A percentile compares a stretch with the other conserved stretches of the same genome.
phyloP scores from a whole-genome alignment of 2,329 filamentous ascomycete species.

The Sphaceloma murrayae region DNA sequence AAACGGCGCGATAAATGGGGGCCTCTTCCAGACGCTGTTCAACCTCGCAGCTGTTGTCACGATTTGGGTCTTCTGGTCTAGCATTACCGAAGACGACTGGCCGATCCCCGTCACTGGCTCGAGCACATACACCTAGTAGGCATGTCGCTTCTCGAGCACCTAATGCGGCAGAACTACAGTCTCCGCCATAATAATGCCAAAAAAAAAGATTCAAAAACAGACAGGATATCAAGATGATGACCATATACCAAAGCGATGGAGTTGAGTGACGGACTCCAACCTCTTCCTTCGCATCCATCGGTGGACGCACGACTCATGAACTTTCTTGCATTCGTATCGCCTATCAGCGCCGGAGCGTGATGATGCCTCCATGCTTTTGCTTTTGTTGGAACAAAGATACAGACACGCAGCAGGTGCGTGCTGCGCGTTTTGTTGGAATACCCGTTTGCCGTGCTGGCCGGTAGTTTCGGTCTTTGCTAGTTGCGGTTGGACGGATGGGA shows the following conservation, averaged over 20 bases:
- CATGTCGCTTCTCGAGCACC: not conserved
- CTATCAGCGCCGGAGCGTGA: not conserved
- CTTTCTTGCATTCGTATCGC: not conserved
- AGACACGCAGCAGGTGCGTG: not conserved
- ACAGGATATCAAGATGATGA: not conserved
- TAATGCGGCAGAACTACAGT: not conserved
- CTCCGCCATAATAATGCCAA: not conserved
- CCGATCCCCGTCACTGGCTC: conserved; percentile 46
- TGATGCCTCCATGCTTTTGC: not conserved
- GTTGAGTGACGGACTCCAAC: not conserved
- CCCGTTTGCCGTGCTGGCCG: not conserved
- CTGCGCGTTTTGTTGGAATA: not conserved
- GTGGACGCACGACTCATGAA: conserved; percentile 3
- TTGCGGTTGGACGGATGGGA: no score
- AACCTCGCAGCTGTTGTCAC: conserved; percentile 72
- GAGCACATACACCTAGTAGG: conserved; percentile 31
- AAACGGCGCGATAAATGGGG: conserved; percentile 77
- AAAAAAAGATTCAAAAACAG: not conserved
- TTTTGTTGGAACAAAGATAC: not conserved
- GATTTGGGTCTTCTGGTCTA: conserved; percentile 96
- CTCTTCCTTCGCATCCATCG: not conserved
- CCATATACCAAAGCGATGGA: not conserved
- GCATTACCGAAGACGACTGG: conserved; percentile 99
- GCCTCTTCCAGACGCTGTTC: conserved; percentile 87
- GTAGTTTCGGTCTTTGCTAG: not conserved